These are phyloP conservation scores for Calocera cornea DNA, from an alignment of 768 basidiomycete genomes.

Conservation along the genomic window DNA sequence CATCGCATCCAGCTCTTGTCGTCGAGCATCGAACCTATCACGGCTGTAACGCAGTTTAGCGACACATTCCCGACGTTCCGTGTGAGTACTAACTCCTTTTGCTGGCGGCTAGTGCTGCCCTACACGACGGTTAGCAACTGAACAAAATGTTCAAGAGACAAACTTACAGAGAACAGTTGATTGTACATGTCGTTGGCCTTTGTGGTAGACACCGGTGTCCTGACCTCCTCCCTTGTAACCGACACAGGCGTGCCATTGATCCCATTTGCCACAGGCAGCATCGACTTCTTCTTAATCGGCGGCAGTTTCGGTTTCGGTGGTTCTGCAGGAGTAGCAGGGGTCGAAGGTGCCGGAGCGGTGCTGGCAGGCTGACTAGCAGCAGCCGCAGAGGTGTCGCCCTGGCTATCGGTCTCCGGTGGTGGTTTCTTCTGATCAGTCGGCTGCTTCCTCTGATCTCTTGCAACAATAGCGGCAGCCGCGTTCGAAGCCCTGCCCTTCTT, in stretches of 20 bases:
- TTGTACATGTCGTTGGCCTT: not conserved
- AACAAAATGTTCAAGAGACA: not conserved
- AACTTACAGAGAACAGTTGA: not conserved
- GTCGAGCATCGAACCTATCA: not conserved
- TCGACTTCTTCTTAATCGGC: conserved; percentile 8
- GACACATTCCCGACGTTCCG: not conserved
- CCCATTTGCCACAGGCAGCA: not conserved
- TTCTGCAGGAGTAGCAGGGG: not conserved
- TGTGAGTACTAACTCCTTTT: conserved; percentile 6
- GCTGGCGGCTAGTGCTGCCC: conserved; percentile 1
- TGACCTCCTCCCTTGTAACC: not conserved
- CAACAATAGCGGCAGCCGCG: conserved; percentile 27
- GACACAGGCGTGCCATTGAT: not conserved
- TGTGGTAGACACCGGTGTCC: not conserved
- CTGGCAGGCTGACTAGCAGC: not conserved
- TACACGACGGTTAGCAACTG: conserved; percentile 1
- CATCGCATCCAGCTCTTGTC: not conserved
- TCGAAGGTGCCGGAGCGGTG: not conserved
- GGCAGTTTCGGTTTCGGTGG: conserved; percentile 7
- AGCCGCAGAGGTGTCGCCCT: not conserved
- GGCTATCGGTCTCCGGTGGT: not conserved
- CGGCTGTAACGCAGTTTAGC: not conserved
- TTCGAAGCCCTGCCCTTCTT: conserved; percentile 24
- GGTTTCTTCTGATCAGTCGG: not conserved
- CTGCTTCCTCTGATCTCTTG: conserved; percentile 33